Percentiles rank a stretch among this genome's conserved stretches.
Evolutionary conservation across 2,329 filamentous ascomycete species (phyloP).

Genomic region (Pestalotiopsis sp.): DNA sequence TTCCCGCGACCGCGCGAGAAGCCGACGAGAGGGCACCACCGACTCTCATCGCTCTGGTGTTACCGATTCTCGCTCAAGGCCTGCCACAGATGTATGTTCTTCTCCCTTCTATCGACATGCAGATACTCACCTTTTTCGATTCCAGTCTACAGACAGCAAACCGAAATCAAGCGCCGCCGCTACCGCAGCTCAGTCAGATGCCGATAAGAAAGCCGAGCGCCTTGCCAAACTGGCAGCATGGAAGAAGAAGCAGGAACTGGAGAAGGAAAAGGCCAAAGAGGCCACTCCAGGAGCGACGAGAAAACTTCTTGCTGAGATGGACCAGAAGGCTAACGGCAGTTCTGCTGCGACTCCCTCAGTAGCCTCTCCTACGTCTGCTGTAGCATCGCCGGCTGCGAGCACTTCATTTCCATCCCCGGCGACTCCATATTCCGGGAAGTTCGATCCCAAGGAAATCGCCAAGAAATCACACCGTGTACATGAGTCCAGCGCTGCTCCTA

Average conservation of each 20-base stretch:
- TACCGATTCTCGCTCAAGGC: conserved; percentile 49
- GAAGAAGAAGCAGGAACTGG: conserved; percentile 84
- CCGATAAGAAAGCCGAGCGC: conserved; percentile 78
- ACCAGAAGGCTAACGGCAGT: conserved; percentile 63
- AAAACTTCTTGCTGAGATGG: conserved; percentile 74
- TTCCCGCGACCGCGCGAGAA: conserved; percentile 67
- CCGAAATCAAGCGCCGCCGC: conserved; percentile 55
- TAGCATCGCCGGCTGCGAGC: conserved; percentile 52
- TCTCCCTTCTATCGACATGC: background rate
- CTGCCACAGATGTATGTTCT: conserved; percentile 57
- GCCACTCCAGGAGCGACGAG: conserved; percentile 66
- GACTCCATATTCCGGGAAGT: conserved; percentile 73
- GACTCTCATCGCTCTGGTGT: conserved; percentile 65
- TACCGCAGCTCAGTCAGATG: conserved; percentile 61
- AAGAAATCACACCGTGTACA: conserved; percentile 73
- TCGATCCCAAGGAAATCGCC: conserved; percentile 83
- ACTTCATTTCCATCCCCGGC: conserved; percentile 54
- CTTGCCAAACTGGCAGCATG: conserved; percentile 84
- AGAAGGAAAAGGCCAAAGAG: conserved; percentile 74
- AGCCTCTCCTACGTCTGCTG: conserved; percentile 49
- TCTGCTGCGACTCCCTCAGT: conserved; percentile 52
- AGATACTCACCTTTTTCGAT: conserved; percentile 25
- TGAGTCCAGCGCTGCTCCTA: conserved; percentile 56
- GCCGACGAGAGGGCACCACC: conserved; percentile 70
- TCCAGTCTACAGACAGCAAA: conserved; percentile 43